Conservation (phyloP, 768 basidiomycete species). For the Leccinum ochraceum region DNA sequence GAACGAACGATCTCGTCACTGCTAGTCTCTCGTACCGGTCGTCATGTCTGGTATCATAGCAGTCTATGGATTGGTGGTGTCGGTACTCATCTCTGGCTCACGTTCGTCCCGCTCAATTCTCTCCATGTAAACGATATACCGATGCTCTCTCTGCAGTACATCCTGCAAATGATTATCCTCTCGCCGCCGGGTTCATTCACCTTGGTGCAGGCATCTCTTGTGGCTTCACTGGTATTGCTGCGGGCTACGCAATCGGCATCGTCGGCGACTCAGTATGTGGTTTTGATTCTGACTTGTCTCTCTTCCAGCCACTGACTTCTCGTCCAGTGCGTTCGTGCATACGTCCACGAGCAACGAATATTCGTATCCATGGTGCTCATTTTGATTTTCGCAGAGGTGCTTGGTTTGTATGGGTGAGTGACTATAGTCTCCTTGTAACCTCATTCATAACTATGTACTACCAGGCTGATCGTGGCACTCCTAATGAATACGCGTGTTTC, state of each 20-base stretch:
- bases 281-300: background rate
- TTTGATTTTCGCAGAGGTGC: constrained; percentile 88
- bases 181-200: constrained; percentile 89
- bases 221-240: constrained; percentile 88
- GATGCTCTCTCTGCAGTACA: constrained; percentile 47
- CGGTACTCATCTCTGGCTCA: constrained; percentile 83
- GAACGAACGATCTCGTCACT: background rate
- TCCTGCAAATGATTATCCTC: constrained; percentile 66
- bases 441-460: background rate
- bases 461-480: constrained; percentile 81
- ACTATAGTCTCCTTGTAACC: background rate
- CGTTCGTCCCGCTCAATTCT: constrained; percentile 37
- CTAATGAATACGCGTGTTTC: constrained; percentile 85
- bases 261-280: constrained; percentile 88
- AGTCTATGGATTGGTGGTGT: constrained; percentile 95
- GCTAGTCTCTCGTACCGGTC: constrained; percentile 89
- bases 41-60: constrained; percentile 99
- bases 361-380: constrained; percentile 98
- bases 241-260: constrained; percentile 92
- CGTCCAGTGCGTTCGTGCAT: constrained; percentile 82
- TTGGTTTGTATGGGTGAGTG: constrained; percentile 83
- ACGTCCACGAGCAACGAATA: constrained; percentile 85
- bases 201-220: constrained; percentile 91
- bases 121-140: constrained; percentile 7
- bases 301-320: constrained; percentile 7